Conservation (phyloP, 176 grass and related monocot species). For the maize (Zea mays) region Zm-B73-REFERENCE-NAM-5.0 NC_050101.1:112982001-112982500, state of each 20-base stretch:
- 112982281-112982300: slow-evolving; percentile 51
- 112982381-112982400: slow-evolving; percentile 36
- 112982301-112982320: slow-evolving; percentile 36
- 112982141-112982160: slow-evolving; percentile 39
- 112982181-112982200: slow-evolving; percentile 7
- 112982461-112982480: slow-evolving; percentile 23
- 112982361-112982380: slow-evolving; percentile 29
- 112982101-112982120: slow-evolving; percentile 23
- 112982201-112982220: slow-evolving; percentile 14
- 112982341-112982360: slow-evolving; percentile 44
- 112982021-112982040: slow-evolving; percentile 78
- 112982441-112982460: slow-evolving; percentile 32
- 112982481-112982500: slow-evolving; percentile 38
- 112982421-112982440: slow-evolving; percentile 11
- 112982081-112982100: slow-evolving; percentile 61
- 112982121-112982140: neutral
- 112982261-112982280: slow-evolving; percentile 47
- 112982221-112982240: slow-evolving; percentile 39
- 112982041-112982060: slow-evolving; percentile 84
- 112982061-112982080: slow-evolving; percentile 80
- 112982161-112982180: slow-evolving; percentile 23
- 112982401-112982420: slow-evolving; percentile 15
- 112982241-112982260: slow-evolving; percentile 51
- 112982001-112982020: slow-evolving; percentile 53
- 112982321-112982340: too few relatives aligned